Evolutionary conservation across 1,284 basidiomycete species (phyloP).

Genomic region (Fistulinella cinereoalba): DNA sequence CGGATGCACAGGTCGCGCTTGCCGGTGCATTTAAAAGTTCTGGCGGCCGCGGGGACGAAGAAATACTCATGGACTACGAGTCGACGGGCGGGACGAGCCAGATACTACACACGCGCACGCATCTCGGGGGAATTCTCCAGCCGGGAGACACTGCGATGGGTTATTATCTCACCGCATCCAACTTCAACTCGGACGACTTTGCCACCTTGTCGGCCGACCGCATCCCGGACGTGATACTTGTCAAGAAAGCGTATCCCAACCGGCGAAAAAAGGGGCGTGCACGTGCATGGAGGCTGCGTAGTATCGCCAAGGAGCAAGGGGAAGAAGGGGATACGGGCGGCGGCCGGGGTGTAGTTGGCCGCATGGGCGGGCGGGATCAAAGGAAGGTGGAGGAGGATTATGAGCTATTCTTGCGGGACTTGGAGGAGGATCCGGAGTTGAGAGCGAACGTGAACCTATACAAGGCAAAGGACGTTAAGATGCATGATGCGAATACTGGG

Average conservation of each 20-base stretch:
- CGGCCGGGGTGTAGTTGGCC: conserved; percentile 83
- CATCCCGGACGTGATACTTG: conserved; percentile 89
- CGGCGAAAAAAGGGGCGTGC: conserved; percentile 87
- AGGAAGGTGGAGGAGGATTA: conserved; percentile 97
- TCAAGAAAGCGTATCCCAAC: conserved; percentile 96
- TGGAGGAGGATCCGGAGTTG: conserved; percentile 97
- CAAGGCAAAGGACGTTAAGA: conserved; percentile 58
- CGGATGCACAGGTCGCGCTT: conserved; percentile 93
- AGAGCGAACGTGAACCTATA: conserved; percentile 88
- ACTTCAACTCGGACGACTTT: conserved; percentile 92
- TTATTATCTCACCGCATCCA: conserved; percentile 84
- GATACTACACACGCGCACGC: conserved; percentile 95
- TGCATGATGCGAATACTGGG: conserved; percentile 38
- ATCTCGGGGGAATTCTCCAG: conserved; percentile 92
- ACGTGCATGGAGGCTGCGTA: conserved; percentile 86
- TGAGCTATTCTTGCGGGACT: conserved; percentile 90
- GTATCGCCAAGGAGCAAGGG: conserved; percentile 92
- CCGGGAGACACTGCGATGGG: conserved; percentile 94
- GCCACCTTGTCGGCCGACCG: conserved; percentile 71
- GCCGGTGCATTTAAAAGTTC: conserved; percentile 71
- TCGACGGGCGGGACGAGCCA: conserved; percentile 57
- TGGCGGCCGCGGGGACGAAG: conserved; percentile 38
- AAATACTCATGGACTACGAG: conserved; percentile 58
- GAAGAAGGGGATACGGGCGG: conserved; percentile 74
- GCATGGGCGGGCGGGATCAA: conserved; percentile 87